Base-by-base conservation (phyloP, 225 moss, liverwort and hornwort species). In the Marchantia polymorpha region DNA sequence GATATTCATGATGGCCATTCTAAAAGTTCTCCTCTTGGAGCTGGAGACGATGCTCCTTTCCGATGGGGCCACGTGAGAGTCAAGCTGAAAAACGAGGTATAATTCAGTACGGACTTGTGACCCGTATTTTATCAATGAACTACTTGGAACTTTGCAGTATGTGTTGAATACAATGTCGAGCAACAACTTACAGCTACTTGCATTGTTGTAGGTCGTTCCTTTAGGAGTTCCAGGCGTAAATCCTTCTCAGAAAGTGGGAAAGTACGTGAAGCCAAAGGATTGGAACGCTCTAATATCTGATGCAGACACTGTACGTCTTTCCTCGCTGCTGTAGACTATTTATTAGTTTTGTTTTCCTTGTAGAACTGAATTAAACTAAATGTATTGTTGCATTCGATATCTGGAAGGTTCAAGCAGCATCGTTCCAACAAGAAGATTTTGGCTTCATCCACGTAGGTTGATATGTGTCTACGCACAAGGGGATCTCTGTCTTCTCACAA, bases 11-110 rank as follows among this genome's bases (percentile, higher is more conserved):
- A 91, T 64, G 94, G 97, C 25, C 92, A 99, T 39, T 87, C 79
- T 12, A 49, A 80, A 47, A 93, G 90, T 80, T 95, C 99, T 61
- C 95, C 99, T 69, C 84, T 99, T 14, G 99, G 92, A 72, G 92
- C 94, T 6, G 95, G 95, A 25, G 91, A 89, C 69, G 93, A 92
- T 81, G 93, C 99, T 67, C 99, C 95, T 9, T 95, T 95, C 68
- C 88, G 99, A 70, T 99, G 95, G 99, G 93, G 93, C 77, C 99
- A 95, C 73, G 99, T 99, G 15, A 91, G 99, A 83, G 89, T 99
- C 54, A 99, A 95, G 85, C 74, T 95, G 80, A 95, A 99, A 50
- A 92, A 79, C 52, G 95, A 99, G 92, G 95, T 94, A 76, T 76
- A 10, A 5, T 73, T 6, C 29, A 75, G 0, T 9, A n/a, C 11